Percentiles rank a stretch among this genome's conserved stretches.
Conservation (phyloP, 2,329 filamentous ascomycete genomes). For the Diaporthe longicolla region DNA sequence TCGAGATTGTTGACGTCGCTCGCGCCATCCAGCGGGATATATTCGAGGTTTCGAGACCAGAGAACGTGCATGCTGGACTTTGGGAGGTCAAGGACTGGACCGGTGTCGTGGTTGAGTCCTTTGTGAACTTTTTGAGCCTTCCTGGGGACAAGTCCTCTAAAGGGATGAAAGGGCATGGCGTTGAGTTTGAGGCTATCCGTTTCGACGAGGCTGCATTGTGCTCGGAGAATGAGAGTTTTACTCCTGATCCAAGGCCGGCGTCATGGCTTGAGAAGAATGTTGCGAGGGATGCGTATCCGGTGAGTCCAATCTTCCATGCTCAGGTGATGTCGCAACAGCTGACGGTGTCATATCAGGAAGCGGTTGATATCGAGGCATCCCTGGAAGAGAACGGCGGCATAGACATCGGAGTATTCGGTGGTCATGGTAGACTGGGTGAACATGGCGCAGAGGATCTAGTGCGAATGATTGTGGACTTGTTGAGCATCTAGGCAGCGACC, state of each 20-base stretch:
- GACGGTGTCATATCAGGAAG: slow-evolving; percentile 48
- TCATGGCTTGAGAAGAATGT: slow-evolving; percentile 46
- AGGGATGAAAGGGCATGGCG: not conserved
- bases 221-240: not conserved
- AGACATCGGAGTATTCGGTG: slow-evolving; percentile 59
- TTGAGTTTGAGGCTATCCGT: slow-evolving; percentile 18
- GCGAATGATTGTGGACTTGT: slow-evolving; percentile 20
- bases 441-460: slow-evolving; percentile 30
- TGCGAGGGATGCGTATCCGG: slow-evolving; percentile 51
- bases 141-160: slow-evolving; percentile 48
- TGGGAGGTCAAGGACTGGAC: slow-evolving; percentile 84
- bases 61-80: slow-evolving; percentile 72
- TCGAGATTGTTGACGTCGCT: slow-evolving; percentile 66
- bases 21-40: slow-evolving; percentile 77
- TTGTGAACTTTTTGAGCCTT: slow-evolving; percentile 84
- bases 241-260: slow-evolving; percentile 28
- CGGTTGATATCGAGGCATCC: slow-evolving; percentile 58
- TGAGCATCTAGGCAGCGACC: slow-evolving; percentile 1
- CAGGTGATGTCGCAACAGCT: not conserved
- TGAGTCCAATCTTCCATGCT: slow-evolving; percentile 44
- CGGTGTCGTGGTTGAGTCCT: slow-evolving; percentile 76
- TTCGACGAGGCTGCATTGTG: slow-evolving; percentile 30
- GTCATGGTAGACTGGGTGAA: slow-evolving; percentile 37
- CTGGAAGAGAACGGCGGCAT: slow-evolving; percentile 49
- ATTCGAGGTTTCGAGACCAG: slow-evolving; percentile 67